Base-by-base conservation (phyloP, 2,329 filamentous ascomycete genomes). In the Diaporthe destruens region DNA sequence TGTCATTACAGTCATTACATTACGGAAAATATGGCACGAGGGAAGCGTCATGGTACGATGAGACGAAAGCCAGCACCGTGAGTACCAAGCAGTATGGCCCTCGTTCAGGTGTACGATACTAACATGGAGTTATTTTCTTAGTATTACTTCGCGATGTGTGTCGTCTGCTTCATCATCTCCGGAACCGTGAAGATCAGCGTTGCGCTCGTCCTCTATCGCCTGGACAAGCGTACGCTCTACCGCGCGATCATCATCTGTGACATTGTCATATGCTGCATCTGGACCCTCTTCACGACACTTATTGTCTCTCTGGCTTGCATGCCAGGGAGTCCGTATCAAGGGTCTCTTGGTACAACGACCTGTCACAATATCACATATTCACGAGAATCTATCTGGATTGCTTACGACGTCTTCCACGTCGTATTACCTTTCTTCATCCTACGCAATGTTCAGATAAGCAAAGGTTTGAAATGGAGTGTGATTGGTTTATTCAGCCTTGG, bases 141-240 rank as follows among this genome's bases (percentile, higher is more conserved):
- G 72, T 68, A 59, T n/a, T 4, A 55, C 20, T 42, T 57, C 9
- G 71, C 53, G 5, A 74, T 67, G 59, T 44, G 47, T 12, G 51
- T 70, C 16, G 53, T 72, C 9, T 74, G 70, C 47, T 63, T 67
- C 14, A 29, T 74, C 3, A 74, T 72, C 6, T 72, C 70, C 23
- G 72, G 72, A 1, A 53, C 59, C 2, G 70, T 72, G 3, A 74
- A 74, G 18, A 61, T 74, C 18, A 74, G 72, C 20, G 70, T 74
- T 6, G 72, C 72, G 1, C 57, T 74, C 6, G 70, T 72, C 6
- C 72, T 74, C 18, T 74, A 74, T 51, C 72, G 72, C 14, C 71
- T 74, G n/a, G 72, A 72, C 32, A 44, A 14, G 5, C 70, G 72
- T 32, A 44, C 20, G 1, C 20, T 49, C 6, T 42, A 72, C 9